phyloP scores from a whole-genome alignment of 2,329 filamentous ascomycete genomes.

The Fusarium hostae region DNA sequence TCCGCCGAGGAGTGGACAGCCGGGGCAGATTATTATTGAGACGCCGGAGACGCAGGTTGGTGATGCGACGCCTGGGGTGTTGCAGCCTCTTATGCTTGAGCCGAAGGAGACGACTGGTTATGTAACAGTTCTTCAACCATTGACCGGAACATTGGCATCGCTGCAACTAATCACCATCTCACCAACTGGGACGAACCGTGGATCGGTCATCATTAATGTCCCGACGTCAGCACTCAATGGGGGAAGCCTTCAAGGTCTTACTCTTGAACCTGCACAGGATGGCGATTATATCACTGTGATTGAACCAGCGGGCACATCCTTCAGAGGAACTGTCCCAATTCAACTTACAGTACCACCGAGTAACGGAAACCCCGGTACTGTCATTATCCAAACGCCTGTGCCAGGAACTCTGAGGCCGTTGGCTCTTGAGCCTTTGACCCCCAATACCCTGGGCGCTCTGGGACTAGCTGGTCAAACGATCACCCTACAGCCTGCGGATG shows the following conservation, averaged over 20 bases:
- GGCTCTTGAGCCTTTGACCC: not conserved
- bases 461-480: conserved; percentile 14
- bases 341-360: conserved; percentile 25
- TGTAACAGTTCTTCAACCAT: conserved; percentile 31
- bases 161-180: conserved; percentile 21
- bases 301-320: conserved; percentile 10
- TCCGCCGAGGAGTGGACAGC: conserved; percentile 12
- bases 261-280: conserved; percentile 9
- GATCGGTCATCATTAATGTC: conserved; percentile 33
- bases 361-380: conserved; percentile 23
- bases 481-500: conserved; percentile 22
- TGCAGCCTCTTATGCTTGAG: conserved; percentile 22
- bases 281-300: conserved; percentile 33
- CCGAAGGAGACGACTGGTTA: conserved; percentile 19
- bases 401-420: not conserved
- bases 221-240: not conserved
- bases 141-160: conserved; percentile 5
- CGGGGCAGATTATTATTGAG: conserved; percentile 38
- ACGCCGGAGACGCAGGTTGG: conserved; percentile 27
- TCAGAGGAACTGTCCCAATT: conserved; percentile 4
- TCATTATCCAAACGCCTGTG: conserved; percentile 36
- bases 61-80: not conserved
- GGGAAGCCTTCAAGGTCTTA: conserved; percentile 1
- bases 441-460: not conserved
- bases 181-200: conserved; percentile 31